Evolutionary conservation across 768 basidiomycete genomes (phyloP).

Genomic region (Trametes cinnabarina): DNA sequence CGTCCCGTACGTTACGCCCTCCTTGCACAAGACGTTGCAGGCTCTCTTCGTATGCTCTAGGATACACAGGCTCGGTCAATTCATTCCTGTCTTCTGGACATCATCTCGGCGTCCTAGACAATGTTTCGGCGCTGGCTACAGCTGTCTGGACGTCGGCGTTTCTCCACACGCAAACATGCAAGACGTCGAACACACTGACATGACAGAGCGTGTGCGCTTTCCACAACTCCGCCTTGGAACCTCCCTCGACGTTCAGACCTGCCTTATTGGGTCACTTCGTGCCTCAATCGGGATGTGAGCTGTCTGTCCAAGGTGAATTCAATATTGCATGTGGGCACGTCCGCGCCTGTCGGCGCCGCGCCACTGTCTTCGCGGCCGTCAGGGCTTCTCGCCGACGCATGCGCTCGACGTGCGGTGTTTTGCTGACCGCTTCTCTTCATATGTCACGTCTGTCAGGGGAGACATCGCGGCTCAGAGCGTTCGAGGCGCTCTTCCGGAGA

Average conservation of each 20-base stretch:
- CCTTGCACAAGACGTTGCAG: not conserved
- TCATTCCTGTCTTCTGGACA: not conserved
- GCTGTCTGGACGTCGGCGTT: no score
- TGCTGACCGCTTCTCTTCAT: no score
- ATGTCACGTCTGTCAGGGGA: no score
- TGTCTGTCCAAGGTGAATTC: not conserved
- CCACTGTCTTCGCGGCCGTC: not conserved
- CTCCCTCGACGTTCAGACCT: not conserved
- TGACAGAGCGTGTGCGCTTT: not conserved
- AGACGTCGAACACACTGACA: not conserved
- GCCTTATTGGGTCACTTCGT: not conserved
- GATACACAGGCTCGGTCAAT: conserved; percentile 8
- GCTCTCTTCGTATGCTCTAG: conserved; percentile 12
- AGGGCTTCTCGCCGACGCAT: not conserved
- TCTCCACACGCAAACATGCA: not conserved
- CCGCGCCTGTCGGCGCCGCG: not conserved
- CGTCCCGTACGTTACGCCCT: no score
- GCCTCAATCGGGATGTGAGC: not conserved
- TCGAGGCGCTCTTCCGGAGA: no score
- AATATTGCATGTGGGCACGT: not conserved
- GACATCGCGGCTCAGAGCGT: no score
- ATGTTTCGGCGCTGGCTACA: no score
- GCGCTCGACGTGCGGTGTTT: no score
- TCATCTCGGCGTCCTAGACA: no score
- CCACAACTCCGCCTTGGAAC: not conserved